Percentiles rank a stretch among this genome's conserved stretches.
These are phyloP conservation scores for Cyphellophora attinorum DNA, from an alignment of 2,329 filamentous ascomycete genomes.

Conservation along the genomic window DNA sequence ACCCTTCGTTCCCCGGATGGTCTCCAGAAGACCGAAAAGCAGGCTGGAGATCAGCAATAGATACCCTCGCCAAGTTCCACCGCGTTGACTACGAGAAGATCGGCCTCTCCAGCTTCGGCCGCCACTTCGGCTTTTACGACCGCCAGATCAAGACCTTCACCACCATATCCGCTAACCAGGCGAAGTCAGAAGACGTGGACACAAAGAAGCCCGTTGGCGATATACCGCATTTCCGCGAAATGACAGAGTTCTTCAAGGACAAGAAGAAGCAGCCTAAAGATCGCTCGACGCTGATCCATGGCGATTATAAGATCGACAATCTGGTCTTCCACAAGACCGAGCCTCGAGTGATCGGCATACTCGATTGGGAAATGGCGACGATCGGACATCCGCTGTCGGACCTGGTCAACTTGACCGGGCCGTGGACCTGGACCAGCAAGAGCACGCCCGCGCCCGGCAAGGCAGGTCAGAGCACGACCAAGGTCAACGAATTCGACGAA, in stretches of 20 bases:
- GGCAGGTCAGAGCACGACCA: no score
- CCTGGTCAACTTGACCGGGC: conserved; percentile 61
- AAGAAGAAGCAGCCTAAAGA: conserved; percentile 63
- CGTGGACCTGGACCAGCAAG: conserved; percentile 27
- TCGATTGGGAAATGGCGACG: conserved; percentile 98
- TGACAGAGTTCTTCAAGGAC: conserved; percentile 68
- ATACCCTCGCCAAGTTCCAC: conserved; percentile 79
- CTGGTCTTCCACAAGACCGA: conserved; percentile 81
- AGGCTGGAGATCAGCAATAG: conserved; percentile 71
- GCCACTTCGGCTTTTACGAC: conserved; percentile 66
- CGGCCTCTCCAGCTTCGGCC: conserved; percentile 65
- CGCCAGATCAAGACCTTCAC: conserved; percentile 78
- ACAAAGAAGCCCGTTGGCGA: conserved; percentile 66
- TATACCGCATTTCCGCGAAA: conserved; percentile 73
- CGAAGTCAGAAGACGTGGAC: conserved; percentile 64
- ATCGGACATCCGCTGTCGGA: conserved; percentile 89
- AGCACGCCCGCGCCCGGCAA: conserved; percentile 14
- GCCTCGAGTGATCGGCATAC: conserved; percentile 76
- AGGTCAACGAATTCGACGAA: conserved; percentile 47
- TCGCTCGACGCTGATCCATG: conserved; percentile 70
- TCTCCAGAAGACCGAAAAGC: conserved; percentile 51
- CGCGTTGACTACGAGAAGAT: conserved; percentile 57
- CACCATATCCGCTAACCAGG: conserved; percentile 69
- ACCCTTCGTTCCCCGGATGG: conserved; percentile 69
- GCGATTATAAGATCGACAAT: conserved; percentile 93